Evolutionary conservation across 1,284 basidiomycete genomes (phyloP), one percentile per base, ranked within the genome.

Genomic region (Austroboletus rostrupii): DNA sequence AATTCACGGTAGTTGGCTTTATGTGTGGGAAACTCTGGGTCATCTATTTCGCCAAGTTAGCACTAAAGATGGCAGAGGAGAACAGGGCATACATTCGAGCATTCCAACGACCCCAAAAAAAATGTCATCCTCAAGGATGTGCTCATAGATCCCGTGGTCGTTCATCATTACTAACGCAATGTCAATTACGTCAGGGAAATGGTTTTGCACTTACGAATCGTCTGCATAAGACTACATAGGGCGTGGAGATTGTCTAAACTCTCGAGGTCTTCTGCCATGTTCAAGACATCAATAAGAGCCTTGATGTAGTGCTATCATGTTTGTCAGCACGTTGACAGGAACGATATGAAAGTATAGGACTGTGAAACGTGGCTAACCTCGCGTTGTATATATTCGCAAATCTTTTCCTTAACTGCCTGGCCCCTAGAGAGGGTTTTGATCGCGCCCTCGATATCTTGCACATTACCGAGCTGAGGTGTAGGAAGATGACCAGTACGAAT

Each of bases 1-100:
- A 97, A 97, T 51, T 95, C 85, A 44, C 96, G 92, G 67, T 97
- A 99, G 58, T 94, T 92, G 41, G 96, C 97, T 72, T 98, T 98
- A 71, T 96, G 84, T 14, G 74, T 78, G 11, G 96, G 96, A 66
- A 96, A 98, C 61, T 98, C 96, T 53, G 96, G 95, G 64, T 97
- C 96, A 69, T 99, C 93, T 96, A 49, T 47, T 53, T 51, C 23
- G 11, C 52, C 20, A 39, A 17, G 47, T 58, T 40, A 53, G 56
- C 19, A 48, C 53, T 28, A 56, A 29, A 42, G 28, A 45, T 40
- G 49, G 42, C 11, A 29, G 46, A 52, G 51, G 44, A 49, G 38
- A 36, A 46, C 46, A 47, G 47, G 20, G 76, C 90, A 55, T 61
- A 95, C 93, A 99, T 78, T 99, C 96, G 56, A 99, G 83, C 78